Base-by-base conservation (phyloP, 2,329 filamentous ascomycete genomes). In the Pseudophaeomoniella oleicola region DNA sequence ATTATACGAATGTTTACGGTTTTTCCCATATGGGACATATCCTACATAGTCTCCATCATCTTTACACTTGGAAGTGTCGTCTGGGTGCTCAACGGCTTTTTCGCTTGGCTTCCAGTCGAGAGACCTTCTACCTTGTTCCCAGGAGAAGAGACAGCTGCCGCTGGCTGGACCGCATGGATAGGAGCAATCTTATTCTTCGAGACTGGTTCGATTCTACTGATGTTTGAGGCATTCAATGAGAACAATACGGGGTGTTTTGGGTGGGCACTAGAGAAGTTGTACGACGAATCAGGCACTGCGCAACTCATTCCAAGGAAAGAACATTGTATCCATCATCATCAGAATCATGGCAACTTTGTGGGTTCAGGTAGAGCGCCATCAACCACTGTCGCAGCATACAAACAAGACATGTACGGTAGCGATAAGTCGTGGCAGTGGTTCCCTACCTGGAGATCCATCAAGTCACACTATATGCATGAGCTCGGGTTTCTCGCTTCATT, bases 181-280 rank as follows among this genome's bases (percentile, higher is more conserved):
- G 78, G 78, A 3, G 75, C 75, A 0, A 78, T 73, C 0, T 57
- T 81, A 4, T 81, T 83, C 50, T 81, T 82, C 49, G 74, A 78
- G 44, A 37, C 77, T 3, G 77, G 76, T 0, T 74, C 71, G 22
- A 48, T 81, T 1, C 53, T 81, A 2, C 59, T 81, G 16, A 62
- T 81, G 53, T 57, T 79, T 2, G 78, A 82, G 52, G 77, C 77
- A 3, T 62, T 80, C n/a, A 82, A 82, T 49, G 72, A 75, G 47
- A 73, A 79, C 46, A 60, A 68, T 10, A 58, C 67, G 0, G 72
- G 69, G 10, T 82, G 77, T 50, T 81, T 81, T 49, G 77, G 78
- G 3, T 82, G 75, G 75, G 77, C 76, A 0, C 46, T 81, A 1
- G 69, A 78, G 44, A 61, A 62, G 15, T 19, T 34, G 4, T 10